Percentiles rank a stretch among this genome's conserved stretches.
Conservation (phyloP, 805 yeast species). For the Kuraishia hungarica region DNA sequence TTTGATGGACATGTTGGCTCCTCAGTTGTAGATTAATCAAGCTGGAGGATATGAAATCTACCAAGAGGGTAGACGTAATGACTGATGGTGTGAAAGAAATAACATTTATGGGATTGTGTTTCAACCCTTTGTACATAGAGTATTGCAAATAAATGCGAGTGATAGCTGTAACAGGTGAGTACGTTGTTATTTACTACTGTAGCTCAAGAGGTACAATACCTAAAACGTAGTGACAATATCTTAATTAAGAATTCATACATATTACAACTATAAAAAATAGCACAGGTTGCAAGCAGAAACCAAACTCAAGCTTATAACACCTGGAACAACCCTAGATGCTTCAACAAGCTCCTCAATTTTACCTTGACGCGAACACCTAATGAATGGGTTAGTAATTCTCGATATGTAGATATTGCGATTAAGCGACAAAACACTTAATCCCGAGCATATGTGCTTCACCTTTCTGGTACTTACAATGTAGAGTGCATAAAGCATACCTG, state of each 20-base stretch:
- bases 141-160: background rate
- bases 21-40: conserved; percentile 35
- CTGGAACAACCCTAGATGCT: background rate
- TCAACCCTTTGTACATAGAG: background rate
- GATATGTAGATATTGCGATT: no score
- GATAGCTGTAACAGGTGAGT: background rate
- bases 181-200: no score
- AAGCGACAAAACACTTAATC: no score
- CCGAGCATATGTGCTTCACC: no score
- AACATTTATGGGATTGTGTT: background rate
- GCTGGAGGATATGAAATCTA: background rate
- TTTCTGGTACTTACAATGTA: conserved; percentile 35
- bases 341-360: background rate
- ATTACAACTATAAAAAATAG: background rate
- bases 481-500: conserved; percentile 72
- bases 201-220: no score
- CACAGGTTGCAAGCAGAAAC: background rate
- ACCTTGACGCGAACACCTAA: background rate
- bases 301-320: background rate
- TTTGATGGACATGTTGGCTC: conserved; percentile 74
- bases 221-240: no score
- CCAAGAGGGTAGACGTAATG: background rate
- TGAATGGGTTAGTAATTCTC: background rate
- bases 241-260: background rate
- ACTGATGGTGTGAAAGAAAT: background rate